A percentile compares a stretch with the other conserved stretches of the same genome.
phyloP scores from a whole-genome alignment of 225 moss, liverwort and hornwort species.

The Sphagnum contortum region DNA sequence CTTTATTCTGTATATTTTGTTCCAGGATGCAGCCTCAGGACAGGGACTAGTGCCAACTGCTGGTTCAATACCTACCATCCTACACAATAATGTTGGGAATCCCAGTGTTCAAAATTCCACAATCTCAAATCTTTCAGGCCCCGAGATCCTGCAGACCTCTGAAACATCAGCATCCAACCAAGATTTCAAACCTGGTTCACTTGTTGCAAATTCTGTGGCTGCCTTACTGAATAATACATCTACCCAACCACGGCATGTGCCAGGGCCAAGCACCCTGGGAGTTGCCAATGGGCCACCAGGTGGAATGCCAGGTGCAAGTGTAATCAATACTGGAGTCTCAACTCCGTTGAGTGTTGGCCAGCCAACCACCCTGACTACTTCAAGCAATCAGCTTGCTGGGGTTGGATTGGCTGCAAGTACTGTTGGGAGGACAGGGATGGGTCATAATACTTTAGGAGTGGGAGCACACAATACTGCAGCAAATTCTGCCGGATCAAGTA shows the following conservation, averaged over 20 bases:
- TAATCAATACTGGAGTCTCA: conserved; percentile 24
- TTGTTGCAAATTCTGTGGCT: conserved; percentile 34
- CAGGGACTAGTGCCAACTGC: conserved; percentile 6
- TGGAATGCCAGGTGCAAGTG: conserved; percentile 28
- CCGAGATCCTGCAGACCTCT: conserved; percentile 61
- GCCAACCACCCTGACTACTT: conserved; percentile 30
- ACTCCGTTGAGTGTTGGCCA: conserved; percentile 25
- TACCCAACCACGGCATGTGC: conserved; percentile 67
- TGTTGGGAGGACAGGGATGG: conserved; percentile 35
- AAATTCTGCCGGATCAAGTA: conserved; percentile 30
- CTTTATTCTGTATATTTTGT: too few relatives aligned
- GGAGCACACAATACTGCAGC: conserved; percentile 28
- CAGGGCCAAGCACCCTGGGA: conserved; percentile 54
- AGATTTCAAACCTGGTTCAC: conserved; percentile 50
- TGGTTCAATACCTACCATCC: conserved; percentile 38
- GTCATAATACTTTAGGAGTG: conserved; percentile 29
- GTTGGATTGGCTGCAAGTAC: conserved; percentile 47
- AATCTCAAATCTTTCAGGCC: conserved; percentile 48
- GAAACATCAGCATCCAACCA: conserved; percentile 58
- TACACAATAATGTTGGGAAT: conserved; percentile 43
- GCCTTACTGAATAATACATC: conserved; percentile 50
- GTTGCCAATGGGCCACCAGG: conserved; percentile 44
- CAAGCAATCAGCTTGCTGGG: conserved; percentile 34
- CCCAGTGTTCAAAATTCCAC: conserved; percentile 49
- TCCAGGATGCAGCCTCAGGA: conserved; percentile 45